Conservation (phyloP, 306 rosid genomes). For the Cercis canadensis region DNA sequence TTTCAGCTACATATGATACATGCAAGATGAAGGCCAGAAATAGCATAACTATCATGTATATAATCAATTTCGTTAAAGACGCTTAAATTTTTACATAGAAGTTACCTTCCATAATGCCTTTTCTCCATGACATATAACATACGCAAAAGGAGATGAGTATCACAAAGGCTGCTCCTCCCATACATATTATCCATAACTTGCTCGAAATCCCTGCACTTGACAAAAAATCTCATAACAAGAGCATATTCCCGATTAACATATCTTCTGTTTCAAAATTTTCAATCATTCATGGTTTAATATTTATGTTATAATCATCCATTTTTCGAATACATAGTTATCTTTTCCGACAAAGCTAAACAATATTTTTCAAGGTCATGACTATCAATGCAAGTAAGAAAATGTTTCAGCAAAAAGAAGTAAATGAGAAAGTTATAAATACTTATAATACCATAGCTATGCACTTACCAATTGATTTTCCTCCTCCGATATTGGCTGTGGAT, state of each 20-base stretch:
- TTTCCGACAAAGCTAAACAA: too few species aligned
- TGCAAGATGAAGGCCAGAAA: background rate
- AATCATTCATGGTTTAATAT: too few species aligned
- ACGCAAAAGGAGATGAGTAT: background rate
- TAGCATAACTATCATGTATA: background rate
- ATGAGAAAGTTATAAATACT: too few species aligned
- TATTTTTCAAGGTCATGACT: too few species aligned
- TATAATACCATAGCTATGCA: background rate
- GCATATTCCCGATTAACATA: too few species aligned
- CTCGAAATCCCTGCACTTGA: background rate
- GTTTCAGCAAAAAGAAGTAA: too few species aligned
- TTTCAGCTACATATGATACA: background rate
- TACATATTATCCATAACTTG: background rate
- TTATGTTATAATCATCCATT: too few species aligned
- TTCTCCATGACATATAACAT: background rate
- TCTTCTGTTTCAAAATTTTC: too few species aligned
- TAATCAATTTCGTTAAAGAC: background rate
- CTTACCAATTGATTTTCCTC: background rate
- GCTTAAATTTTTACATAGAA: background rate
- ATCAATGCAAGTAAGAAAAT: too few species aligned
- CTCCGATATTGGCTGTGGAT: background rate
- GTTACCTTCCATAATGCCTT: background rate
- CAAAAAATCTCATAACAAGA: background rate
- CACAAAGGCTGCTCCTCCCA: conserved; percentile 1
- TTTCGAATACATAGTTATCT: too few species aligned